Base-by-base conservation (phyloP, 2,329 filamentous ascomycete species). In the Teratosphaeriaceae sp. region DNA sequence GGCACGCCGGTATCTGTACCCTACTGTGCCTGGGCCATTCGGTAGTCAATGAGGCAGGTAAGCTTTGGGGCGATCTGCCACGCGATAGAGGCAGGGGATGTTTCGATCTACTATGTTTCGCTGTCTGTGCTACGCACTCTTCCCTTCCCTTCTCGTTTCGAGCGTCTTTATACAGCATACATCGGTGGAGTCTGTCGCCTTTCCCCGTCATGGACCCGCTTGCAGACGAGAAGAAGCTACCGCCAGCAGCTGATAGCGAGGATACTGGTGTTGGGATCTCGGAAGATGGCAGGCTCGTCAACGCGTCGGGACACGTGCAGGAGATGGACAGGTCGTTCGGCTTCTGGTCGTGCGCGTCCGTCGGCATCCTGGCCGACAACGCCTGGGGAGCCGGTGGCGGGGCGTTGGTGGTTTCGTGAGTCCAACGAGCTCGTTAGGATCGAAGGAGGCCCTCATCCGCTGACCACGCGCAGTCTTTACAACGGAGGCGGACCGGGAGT, bases 261-360 rank as follows among this genome's bases (percentile, higher is more conserved):
- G 34, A 30, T n/a, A 9, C 11, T 6, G 36, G 9, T 22, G 34
- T 39, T 20, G 41, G 34, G 3, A 35, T 6, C 21, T 19, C 16
- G 30, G 42, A 43, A n/a, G 44, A 46, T 12, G 48, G 44, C 30
- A 54, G 67, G 38, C 31, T 66, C 5, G 55, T 75, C 47, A 75
- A 75, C 51, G 68, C 68, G 2, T 72, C 70, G 2, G 73, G 73
- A 1, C 72, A 76, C 53, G 62, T 67, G 30, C 72, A 76, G 50
- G 71, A 76, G 52, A 60, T 76, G 2, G 66, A 74, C 33, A 64
- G 72, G 1, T 68, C 72, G 29, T 75, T 75, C 56, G 68, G 65
- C 29, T 56, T 76, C 2, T 52, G 69, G 49, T 67, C 62, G 23
- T 66, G 74, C 33, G 71, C 67, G 51, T 60, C 66, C 9, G 65